A percentile compares a stretch with the other conserved stretches of the same genome.
Evolutionary conservation across 2,329 filamentous ascomycete genomes (phyloP).

Genomic region (Parastagonospora nodorum): DNA sequence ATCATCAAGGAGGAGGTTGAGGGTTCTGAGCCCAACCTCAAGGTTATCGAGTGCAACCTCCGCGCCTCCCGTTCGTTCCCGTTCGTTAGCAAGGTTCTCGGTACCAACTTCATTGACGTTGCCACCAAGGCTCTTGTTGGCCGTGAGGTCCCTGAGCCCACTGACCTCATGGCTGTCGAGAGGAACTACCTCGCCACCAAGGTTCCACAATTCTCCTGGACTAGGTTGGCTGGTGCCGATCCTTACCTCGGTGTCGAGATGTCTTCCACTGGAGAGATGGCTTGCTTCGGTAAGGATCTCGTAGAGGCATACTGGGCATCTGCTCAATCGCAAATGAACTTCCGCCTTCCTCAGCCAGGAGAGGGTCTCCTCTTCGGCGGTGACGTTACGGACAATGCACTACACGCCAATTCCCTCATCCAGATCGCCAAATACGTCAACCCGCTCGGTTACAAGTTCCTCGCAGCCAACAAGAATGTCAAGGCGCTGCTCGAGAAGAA

Average conservation of each 20-base stretch:
- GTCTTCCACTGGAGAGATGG: slow-evolving; percentile 96
- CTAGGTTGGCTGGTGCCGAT: slow-evolving; percentile 92
- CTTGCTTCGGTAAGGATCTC: slow-evolving; percentile 95
- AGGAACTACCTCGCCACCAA: slow-evolving; percentile 95
- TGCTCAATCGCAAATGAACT: slow-evolving; percentile 98
- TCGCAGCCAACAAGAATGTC: slow-evolving; percentile 78
- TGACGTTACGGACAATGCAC: slow-evolving; percentile 60
- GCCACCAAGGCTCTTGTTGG: slow-evolving; percentile 91
- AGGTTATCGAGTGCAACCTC: slow-evolving; percentile 98
- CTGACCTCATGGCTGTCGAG: slow-evolving; percentile 86
- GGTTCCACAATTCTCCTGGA: slow-evolving; percentile 99
- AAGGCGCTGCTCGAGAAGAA: slow-evolving; percentile 80
- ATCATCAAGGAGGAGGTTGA: slow-evolving; percentile 91
- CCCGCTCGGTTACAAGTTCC: slow-evolving; percentile 93
- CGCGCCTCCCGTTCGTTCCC: slow-evolving; percentile 97
- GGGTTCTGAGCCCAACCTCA: slow-evolving; percentile 76
- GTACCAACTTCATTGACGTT: slow-evolving; percentile 94
- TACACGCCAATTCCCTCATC: slow-evolving; percentile 67
- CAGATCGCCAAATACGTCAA: slow-evolving; percentile 84
- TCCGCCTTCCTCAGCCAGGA: slow-evolving; percentile 91
- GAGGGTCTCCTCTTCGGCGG: slow-evolving; percentile 96
- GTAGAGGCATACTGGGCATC: slow-evolving; percentile 98
- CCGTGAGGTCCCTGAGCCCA: slow-evolving; percentile 80
- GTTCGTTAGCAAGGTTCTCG: slow-evolving; percentile 96
- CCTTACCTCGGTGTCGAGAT: slow-evolving; percentile 98